Percentiles rank a stretch among this genome's conserved stretches.
Conservation (phyloP, 169 alveolate species). For the Cryptosporidium viatorum region DNA sequence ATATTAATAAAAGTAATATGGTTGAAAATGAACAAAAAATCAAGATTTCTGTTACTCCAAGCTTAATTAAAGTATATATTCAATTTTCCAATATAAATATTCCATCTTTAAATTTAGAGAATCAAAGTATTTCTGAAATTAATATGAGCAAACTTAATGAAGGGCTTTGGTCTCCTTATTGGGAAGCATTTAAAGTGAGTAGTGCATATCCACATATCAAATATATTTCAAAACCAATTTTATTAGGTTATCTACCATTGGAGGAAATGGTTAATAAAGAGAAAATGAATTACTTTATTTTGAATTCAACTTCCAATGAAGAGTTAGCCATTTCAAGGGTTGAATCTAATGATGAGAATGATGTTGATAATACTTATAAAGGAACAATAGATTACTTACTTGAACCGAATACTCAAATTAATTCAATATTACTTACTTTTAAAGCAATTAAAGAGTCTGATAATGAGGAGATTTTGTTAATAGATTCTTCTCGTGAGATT, state of each 20-base stretch:
- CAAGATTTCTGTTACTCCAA: constrained; percentile 38
- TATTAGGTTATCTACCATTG: constrained; percentile 38
- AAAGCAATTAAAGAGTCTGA: constrained; percentile 35
- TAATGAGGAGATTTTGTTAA: constrained; percentile 6
- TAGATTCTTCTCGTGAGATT: constrained; percentile 37
- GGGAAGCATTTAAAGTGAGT: constrained; percentile 54
- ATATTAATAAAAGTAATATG: background rate
- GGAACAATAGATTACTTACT: constrained; percentile 32
- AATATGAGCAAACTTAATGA: constrained; percentile 33
- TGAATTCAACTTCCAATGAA: background rate
- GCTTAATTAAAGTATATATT: constrained; percentile 37
- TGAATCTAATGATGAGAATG: background rate
- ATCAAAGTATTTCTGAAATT: constrained; percentile 4
- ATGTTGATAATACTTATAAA: background rate
- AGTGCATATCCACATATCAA: constrained; percentile 23
- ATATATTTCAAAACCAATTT: constrained; percentile 32
- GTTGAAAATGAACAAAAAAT: background rate
- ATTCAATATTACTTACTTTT: constrained; percentile 28
- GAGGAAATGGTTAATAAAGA: constrained; percentile 37
- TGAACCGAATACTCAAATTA: constrained; percentile 19
- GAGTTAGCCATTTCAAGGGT: background rate
- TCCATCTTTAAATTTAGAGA: constrained; percentile 18
- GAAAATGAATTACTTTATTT: background rate
- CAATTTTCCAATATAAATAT: constrained; percentile 56
- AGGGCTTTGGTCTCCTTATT: constrained; percentile 74